These are phyloP conservation scores for Entomortierella parvispora DNA, from an alignment of 192 early-diverging fungal genomes.

Conservation along the genomic window DNA sequence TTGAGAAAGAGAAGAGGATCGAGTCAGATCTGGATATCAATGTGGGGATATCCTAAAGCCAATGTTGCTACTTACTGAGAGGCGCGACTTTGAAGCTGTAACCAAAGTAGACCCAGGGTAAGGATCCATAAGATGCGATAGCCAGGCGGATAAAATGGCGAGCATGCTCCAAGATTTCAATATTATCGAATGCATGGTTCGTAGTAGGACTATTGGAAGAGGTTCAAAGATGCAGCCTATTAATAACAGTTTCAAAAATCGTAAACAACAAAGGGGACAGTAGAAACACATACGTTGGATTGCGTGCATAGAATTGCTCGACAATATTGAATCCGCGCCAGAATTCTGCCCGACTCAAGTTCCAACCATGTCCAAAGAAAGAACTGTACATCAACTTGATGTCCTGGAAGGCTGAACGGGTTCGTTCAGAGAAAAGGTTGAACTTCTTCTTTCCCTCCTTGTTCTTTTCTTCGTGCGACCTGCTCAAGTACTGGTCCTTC, in stretches of 20 bases:
- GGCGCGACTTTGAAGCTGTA: slow-evolving; percentile 50
- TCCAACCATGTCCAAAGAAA: slow-evolving; percentile 58
- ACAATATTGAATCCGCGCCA: slow-evolving; percentile 51
- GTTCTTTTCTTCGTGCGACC: slow-evolving; percentile 15
- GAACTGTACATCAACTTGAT: slow-evolving; percentile 52
- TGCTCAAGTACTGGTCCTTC: slow-evolving; percentile 39
- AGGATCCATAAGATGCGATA: slow-evolving; percentile 54
- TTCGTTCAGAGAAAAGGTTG: slow-evolving; percentile 45
- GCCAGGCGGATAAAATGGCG: slow-evolving; percentile 52
- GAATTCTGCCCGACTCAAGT: slow-evolving; percentile 44
- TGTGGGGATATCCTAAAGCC: not conserved
- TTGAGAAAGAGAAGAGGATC: not conserved
- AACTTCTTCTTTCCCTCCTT: slow-evolving; percentile 29
- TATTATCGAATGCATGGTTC: slow-evolving; percentile 31
- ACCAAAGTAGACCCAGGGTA: slow-evolving; percentile 48
- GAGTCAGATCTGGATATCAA: not conserved
- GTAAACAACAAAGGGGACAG: not conserved
- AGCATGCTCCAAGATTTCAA: slow-evolving; percentile 43
- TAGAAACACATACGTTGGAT: slow-evolving; percentile 40
- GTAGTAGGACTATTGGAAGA: slow-evolving; percentile 40
- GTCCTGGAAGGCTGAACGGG: slow-evolving; percentile 53
- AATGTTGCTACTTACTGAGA: slow-evolving; percentile 18
- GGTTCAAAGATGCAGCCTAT: not conserved
- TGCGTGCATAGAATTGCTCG: slow-evolving; percentile 45
- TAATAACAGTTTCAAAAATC: not conserved